phyloP scores from a whole-genome alignment of 1,284 basidiomycete species.

The Sporisorium sorghi region DNA sequence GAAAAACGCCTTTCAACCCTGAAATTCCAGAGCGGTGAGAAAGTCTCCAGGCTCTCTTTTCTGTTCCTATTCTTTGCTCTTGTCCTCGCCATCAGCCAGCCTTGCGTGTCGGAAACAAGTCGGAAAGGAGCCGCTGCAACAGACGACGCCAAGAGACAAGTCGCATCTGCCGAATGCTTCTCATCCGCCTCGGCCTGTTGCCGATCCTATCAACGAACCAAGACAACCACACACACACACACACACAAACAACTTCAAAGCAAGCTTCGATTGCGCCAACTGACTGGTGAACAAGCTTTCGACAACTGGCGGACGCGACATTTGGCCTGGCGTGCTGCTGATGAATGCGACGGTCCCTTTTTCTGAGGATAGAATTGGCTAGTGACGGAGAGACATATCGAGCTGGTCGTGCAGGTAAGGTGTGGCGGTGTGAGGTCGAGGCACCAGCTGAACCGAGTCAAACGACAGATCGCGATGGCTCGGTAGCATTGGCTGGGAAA shows the following conservation, averaged over 20 bases:
- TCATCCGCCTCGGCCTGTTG: neutral
- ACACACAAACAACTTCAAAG: too few species aligned
- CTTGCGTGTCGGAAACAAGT: too few species aligned
- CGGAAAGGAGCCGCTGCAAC: neutral
- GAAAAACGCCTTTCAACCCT: too few species aligned
- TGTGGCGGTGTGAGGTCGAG: slow-evolving; percentile 8
- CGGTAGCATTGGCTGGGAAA: neutral
- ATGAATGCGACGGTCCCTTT: neutral
- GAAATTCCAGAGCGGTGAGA: neutral
- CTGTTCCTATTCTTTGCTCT: too few species aligned
- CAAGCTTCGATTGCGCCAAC: too few species aligned
- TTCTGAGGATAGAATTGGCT: too few species aligned
- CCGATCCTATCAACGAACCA: too few species aligned
- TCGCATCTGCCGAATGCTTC: neutral
- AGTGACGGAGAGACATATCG: slow-evolving; percentile 1
- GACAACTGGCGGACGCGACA: too few species aligned
- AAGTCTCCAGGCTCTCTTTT: neutral
- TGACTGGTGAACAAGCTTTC: too few species aligned
- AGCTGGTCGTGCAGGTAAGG: slow-evolving; percentile 7
- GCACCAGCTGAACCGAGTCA: slow-evolving; percentile 3
- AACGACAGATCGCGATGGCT: neutral
- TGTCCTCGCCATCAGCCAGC: too few species aligned
- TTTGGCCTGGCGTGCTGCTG: too few species aligned
- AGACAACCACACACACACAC: too few species aligned
- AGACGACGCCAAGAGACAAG: neutral